Base-by-base conservation (phyloP, 2,329 filamentous ascomycete species). In the Ampelomyces quisqualis region DNA sequence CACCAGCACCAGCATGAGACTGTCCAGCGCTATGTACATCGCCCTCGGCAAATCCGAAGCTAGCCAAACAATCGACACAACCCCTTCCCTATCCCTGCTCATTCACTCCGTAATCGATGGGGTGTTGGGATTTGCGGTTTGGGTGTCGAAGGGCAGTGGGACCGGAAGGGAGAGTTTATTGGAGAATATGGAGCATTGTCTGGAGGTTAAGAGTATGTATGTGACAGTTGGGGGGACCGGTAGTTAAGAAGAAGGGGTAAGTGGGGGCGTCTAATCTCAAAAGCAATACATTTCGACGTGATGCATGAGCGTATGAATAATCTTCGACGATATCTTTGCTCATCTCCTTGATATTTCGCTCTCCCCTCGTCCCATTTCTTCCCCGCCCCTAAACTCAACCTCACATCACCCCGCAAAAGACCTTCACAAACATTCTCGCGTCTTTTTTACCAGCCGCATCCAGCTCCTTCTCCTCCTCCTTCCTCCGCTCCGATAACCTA, bases 91-190 rank as follows among this genome's bases (percentile, higher is more conserved):
- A n/a, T 72, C 74, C 13, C 70, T 67, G 47, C 74, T 72, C 46
- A 62, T 77, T 17, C 64, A 70, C 40, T 74, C 74, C 1, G 72
- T 72, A 9, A 70, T 77, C 28, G 29, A 58, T 52, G 5, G 51
- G 47, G 7, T 45, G 40, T 27, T 58, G 47, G 51, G 54, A 59
- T 29, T 31, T 59, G 38, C 57, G 56, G 11, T 61, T 61, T 47
- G 58, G 58, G 58, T 56, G 7, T 57, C 49, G 53, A 62, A 60
- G 35, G 51, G 53, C 6, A 60, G 56, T 48, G 58, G 58, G 11
- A 49, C 46, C 8, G 58, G 58, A 10, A 44, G 56, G 20, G 58
- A 62, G 47, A 56, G 56, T 35, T 45, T 61, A 27, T 13, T 61
- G 15, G 54, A 57, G 13, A 59, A 55, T 35, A 55, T 61, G 55